Conservation (phyloP, 768 basidiomycete genomes). For the Daedaleopsis sinensis region DNA sequence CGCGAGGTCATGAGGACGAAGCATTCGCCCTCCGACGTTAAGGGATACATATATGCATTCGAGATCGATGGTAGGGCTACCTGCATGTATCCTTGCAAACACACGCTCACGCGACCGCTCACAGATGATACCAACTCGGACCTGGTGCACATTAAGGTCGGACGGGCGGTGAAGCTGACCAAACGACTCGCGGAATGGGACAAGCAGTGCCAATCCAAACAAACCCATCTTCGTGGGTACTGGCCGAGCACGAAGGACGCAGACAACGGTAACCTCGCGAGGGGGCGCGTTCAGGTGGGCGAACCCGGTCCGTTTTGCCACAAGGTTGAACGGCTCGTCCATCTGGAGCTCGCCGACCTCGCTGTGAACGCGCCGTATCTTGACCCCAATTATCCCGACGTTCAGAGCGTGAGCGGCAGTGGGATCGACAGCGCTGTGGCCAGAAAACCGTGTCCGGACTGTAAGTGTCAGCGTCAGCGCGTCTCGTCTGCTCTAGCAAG, state of each 20-base stretch:
- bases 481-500: neutral
- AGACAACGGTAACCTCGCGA: slow-evolving; percentile 53
- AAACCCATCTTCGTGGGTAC: slow-evolving; percentile 72
- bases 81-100: too few species aligned
- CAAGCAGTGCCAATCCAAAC: slow-evolving; percentile 79
- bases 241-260: slow-evolving; percentile 62
- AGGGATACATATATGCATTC: slow-evolving; percentile 83
- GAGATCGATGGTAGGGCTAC: slow-evolving; percentile 66
- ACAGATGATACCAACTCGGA: slow-evolving; percentile 37
- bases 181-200: slow-evolving; percentile 80
- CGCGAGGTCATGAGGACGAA: slow-evolving; percentile 57
- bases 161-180: slow-evolving; percentile 71
- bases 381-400: slow-evolving; percentile 46
- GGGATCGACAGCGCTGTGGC: slow-evolving; percentile 3
- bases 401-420: slow-evolving; percentile 23
- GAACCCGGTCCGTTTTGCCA: slow-evolving; percentile 68
- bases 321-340: slow-evolving; percentile 76
- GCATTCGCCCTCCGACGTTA: slow-evolving; percentile 56
- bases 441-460: slow-evolving; percentile 44
- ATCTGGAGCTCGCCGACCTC: slow-evolving; percentile 78
- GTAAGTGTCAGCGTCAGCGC: slow-evolving; percentile 37
- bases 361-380: slow-evolving; percentile 62
- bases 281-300: slow-evolving; percentile 65
- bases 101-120: too few species aligned
- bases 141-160: slow-evolving; percentile 74